Percentiles rank a stretch among this genome's conserved stretches.
Conservation (phyloP, 176 grass and related monocot genomes). For the Oryza brachyantha region DNA sequence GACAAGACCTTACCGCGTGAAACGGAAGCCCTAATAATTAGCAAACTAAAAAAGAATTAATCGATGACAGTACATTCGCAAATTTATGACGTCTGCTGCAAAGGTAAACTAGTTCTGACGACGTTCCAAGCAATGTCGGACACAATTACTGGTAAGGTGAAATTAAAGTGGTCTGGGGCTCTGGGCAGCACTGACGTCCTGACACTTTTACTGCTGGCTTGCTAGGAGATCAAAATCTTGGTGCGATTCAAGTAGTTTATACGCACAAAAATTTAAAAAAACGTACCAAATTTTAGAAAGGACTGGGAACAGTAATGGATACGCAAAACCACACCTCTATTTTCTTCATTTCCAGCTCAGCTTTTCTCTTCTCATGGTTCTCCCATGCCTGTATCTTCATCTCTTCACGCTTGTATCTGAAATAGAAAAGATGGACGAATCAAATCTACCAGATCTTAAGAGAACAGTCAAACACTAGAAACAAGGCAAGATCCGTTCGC, state of each 20-base stretch:
- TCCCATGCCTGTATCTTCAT: constrained; percentile 96
- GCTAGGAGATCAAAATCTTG: not conserved
- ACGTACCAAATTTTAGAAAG: not conserved
- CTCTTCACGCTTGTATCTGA: constrained; percentile 86
- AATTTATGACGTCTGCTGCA: not conserved
- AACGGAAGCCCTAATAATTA: too few species aligned
- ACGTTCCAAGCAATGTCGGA: not conserved
- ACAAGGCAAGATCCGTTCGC: not conserved
- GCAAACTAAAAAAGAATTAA: too few species aligned
- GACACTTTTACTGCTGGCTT: not conserved
- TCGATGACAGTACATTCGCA: not conserved
- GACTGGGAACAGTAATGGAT: not conserved
- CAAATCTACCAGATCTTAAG: not conserved
- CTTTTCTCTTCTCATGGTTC: constrained; percentile 89
- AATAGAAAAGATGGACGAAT: not conserved
- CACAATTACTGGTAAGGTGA: not conserved
- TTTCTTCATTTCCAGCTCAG: constrained; percentile 82
- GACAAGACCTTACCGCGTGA: too few species aligned
- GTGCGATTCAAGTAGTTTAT: not conserved
- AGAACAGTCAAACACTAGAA: not conserved
- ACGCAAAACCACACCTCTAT: constrained; percentile 45
- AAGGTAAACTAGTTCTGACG: not conserved
- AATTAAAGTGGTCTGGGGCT: not conserved
- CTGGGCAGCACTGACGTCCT: not conserved
- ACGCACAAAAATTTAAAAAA: not conserved